Conservation (phyloP, 345 rosid species). For the Linum tenue region DNA sequence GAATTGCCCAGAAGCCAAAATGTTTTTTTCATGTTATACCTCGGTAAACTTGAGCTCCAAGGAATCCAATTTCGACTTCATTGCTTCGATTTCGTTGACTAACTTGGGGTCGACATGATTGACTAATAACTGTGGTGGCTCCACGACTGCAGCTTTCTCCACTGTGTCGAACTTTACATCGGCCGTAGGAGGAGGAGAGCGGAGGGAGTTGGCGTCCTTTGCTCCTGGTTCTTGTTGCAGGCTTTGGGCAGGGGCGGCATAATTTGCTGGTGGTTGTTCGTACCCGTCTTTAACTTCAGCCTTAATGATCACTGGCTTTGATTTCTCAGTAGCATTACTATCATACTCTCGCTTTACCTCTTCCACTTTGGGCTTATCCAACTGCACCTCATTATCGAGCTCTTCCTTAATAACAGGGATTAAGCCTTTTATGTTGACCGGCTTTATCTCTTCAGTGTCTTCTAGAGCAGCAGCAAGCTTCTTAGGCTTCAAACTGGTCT, state of each 20-base stretch:
- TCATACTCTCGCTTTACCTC: slow-evolving; percentile 19
- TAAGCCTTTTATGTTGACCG: slow-evolving; percentile 23
- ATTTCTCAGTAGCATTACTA: slow-evolving; percentile 1
- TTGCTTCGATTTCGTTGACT: slow-evolving; percentile 47
- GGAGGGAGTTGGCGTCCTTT: not conserved
- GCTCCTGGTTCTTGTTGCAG: slow-evolving; percentile 11
- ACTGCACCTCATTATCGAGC: not conserved
- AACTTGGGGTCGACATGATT: slow-evolving; percentile 36
- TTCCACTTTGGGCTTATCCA: not conserved
- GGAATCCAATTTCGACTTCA: slow-evolving; percentile 52
- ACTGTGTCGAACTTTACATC: slow-evolving; percentile 1
- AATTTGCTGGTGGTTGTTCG: slow-evolving; percentile 27
- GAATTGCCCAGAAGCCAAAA: slow-evolving; percentile 1
- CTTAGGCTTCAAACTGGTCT: slow-evolving; percentile 10
- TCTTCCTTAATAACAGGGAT: not conserved
- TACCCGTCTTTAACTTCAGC: slow-evolving; percentile 23
- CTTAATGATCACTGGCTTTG: slow-evolving; percentile 17
- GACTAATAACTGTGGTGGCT: slow-evolving; percentile 21
- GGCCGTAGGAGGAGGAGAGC: not conserved
- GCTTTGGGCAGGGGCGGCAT: slow-evolving; percentile 7
- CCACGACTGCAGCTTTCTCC: slow-evolving; percentile 6
- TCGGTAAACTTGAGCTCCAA: slow-evolving; percentile 61
- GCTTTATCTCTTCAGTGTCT: slow-evolving; percentile 23
- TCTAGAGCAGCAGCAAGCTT: slow-evolving; percentile 2
- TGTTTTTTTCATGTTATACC: slow-evolving; percentile 34